Evolutionary conservation across 1,284 basidiomycete species (phyloP), one percentile per base, ranked within the genome.

Genomic region (Ustilago vetiveriae): DNA sequence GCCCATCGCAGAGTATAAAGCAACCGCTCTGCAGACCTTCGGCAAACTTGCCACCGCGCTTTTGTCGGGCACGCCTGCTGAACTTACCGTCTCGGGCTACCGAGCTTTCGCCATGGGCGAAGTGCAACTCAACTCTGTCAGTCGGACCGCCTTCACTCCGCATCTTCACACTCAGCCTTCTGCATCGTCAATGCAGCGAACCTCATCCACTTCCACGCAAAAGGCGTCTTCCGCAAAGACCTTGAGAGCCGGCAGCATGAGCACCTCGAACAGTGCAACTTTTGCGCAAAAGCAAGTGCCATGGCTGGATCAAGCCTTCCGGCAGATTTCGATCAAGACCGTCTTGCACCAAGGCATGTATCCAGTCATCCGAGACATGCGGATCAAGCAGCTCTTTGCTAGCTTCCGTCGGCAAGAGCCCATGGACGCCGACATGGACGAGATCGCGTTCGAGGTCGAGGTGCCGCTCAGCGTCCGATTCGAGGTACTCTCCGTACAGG

Each of bases 301-400:
- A 3, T 78, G 75, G 75, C 52, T 78, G 11, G 74, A 78, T 39
- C 48, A 58, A 27, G 74, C 75, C 6, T 65, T 78, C 37, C 53
- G 65, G 26, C 64, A 59, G 41, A 54, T 78, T 11, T 39, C 53
- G 21, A 52, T 48, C 35, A 44, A n/a, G n/a, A 59, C 56, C 16
- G 14, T 57, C 17, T 42, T 68, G 8, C 49, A 58, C 4, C 58
- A 62, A 39, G 54, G 49, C 27, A 24, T 42, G 21, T 42, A 54
- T 19, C 55, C 58, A 4, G n/a, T 58, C 40, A 51, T 63, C 35
- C 38, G 39, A 11, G 46, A 22, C 0, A 51, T 69, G 38, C 38
- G 54, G n/a, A 57, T 70, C 39, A 47, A 57, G 51, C 44, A 46
- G 29, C 33, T 68, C 13, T 47, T 43, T 22, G 75, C 69, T 29